phyloP scores from a whole-genome alignment of 2,329 filamentous ascomycete genomes.

The Exophiala aquamarina region DNA sequence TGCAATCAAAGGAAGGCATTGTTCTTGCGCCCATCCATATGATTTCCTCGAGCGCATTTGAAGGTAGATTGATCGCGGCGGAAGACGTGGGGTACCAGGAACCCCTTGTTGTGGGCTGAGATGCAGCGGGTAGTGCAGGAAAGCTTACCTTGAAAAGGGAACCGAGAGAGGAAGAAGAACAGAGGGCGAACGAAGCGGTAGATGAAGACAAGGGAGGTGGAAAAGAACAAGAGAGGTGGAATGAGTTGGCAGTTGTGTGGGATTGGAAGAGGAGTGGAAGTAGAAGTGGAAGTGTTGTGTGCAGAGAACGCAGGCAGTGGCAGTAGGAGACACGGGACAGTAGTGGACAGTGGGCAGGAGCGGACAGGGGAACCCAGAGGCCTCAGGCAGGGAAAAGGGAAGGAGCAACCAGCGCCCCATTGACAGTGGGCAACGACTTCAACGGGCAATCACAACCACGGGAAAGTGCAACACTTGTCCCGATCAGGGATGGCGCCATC shows the following conservation, averaged over 20 bases:
- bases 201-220: constrained; percentile 13
- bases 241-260: constrained; percentile 2
- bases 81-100: constrained; percentile 22
- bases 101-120: constrained; percentile 10
- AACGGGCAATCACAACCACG: constrained; percentile 3
- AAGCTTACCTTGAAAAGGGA: constrained; percentile 21
- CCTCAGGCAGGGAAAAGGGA: too few relatives aligned
- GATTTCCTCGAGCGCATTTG: neutral
- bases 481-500: constrained; percentile 1
- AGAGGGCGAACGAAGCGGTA: constrained; percentile 6
- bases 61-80: constrained; percentile 14
- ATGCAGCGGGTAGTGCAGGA: constrained; percentile 11
- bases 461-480: constrained; percentile 3
- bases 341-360: neutral
- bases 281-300: constrained; percentile 6
- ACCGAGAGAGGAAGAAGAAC: constrained; percentile 9
- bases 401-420: neutral
- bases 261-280: constrained; percentile 11
- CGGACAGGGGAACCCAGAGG: neutral
- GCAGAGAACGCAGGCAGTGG: constrained; percentile 2
- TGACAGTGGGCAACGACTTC: neutral
- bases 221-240: constrained; percentile 10
- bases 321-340: neutral
- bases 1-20: constrained; percentile 3
- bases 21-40: neutral